phyloP scores from a whole-genome alignment of 2,329 filamentous ascomycete genomes.

The Pseudogymnoascus sp. region DNA sequence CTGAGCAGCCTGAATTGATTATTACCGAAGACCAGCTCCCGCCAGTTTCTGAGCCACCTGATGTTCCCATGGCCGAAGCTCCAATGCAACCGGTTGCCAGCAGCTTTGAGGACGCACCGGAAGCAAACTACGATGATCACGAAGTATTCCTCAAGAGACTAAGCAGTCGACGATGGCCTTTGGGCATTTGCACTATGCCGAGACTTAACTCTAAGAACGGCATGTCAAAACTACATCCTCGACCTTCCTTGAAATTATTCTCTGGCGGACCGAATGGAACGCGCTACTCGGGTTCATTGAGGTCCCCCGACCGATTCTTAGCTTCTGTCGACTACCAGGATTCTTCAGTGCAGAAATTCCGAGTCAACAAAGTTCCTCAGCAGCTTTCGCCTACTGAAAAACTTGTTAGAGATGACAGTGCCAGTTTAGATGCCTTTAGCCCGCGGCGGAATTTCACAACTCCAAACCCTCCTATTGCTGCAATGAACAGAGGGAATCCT shows the following conservation, averaged over 20 bases:
- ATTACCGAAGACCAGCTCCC: not conserved
- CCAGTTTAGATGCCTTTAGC: constrained; percentile 46
- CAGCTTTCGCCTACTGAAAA: constrained; percentile 41
- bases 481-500: not conserved
- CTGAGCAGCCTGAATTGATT: not conserved
- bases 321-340: constrained; percentile 19
- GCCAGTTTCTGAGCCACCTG: not conserved
- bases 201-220: constrained; percentile 10
- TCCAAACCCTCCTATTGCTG: constrained; percentile 13
- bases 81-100: not conserved
- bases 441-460: constrained; percentile 27
- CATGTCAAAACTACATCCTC: constrained; percentile 17
- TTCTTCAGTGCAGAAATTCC: constrained; percentile 41
- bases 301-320: constrained; percentile 52
- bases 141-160: not conserved
- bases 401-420: constrained; percentile 35
- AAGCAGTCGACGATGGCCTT: not conserved
- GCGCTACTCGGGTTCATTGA: constrained; percentile 16
- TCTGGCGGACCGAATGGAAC: constrained; percentile 15
- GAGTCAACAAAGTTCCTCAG: constrained; percentile 41
- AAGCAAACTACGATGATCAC: not conserved
- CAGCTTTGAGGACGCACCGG: not conserved
- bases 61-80: not conserved
- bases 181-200: constrained; percentile 5
- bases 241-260: constrained; percentile 18